Conservation (phyloP, 2,329 filamentous ascomycete species). For the Cladosporium sp. region DNA sequence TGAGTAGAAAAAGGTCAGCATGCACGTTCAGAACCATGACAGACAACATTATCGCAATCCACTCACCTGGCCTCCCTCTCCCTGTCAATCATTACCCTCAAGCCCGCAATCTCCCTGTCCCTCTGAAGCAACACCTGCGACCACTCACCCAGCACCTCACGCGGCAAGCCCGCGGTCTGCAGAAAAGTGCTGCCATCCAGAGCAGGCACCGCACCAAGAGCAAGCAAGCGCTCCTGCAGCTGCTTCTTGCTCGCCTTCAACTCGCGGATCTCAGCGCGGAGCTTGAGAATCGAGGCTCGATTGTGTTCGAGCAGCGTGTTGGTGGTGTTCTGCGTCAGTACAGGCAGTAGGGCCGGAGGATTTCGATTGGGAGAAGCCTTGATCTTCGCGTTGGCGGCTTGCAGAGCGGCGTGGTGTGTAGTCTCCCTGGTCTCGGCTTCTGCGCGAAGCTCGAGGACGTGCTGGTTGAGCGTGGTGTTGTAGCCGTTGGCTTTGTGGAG, state of each 20-base stretch:
- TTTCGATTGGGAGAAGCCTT: not conserved
- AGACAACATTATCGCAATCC: not conserved
- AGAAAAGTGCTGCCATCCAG: not conserved
- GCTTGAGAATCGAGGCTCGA: not conserved
- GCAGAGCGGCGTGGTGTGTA: not conserved
- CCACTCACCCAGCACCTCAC: conserved; percentile 16
- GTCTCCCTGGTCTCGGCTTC: not conserved
- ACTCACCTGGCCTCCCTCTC: conserved; percentile 9
- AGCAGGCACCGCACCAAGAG: not conserved
- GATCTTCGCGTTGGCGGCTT: not conserved
- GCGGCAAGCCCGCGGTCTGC: not conserved
- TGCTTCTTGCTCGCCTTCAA: not conserved
- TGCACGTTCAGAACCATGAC: not conserved
- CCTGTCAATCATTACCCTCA: not conserved
- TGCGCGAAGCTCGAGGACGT: not conserved
- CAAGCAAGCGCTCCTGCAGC: not conserved
- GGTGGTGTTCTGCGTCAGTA: not conserved
- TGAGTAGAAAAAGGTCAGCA: not conserved
- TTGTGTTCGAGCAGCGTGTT: not conserved
- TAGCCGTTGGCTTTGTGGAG: not conserved
- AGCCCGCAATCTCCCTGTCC: conserved; percentile 2
- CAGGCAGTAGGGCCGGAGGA: not conserved
- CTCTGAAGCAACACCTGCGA: conserved; percentile 12
- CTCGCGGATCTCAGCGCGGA: not conserved
- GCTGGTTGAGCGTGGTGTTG: not conserved